These are phyloP conservation scores for Hanseniaspora hatyaiensis DNA, from an alignment of 805 yeast genomes.

Conservation along the genomic window DNA sequence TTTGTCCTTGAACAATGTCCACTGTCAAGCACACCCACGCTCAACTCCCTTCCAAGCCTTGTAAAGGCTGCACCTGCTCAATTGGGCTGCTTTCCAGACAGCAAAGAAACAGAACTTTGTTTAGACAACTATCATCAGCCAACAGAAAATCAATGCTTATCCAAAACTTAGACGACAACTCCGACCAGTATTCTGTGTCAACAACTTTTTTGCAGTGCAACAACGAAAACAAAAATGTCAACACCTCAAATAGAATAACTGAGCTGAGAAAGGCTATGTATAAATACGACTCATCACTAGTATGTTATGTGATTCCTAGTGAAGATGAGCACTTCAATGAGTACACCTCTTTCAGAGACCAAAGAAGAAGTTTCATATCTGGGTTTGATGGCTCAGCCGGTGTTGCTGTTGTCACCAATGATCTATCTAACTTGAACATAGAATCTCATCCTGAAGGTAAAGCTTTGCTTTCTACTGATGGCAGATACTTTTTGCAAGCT, in stretches of 20 bases:
- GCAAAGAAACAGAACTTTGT: conserved; percentile 45
- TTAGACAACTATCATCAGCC: conserved; percentile 29
- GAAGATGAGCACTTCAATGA: conserved; percentile 94
- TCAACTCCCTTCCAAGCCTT: conserved; percentile 36
- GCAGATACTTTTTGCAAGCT: conserved; percentile 89
- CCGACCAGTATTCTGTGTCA: conserved; percentile 32
- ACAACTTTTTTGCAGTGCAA: conserved; percentile 24
- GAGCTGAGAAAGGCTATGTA: conserved; percentile 56
- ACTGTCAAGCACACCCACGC: conserved; percentile 18
- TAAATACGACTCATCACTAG: conserved; percentile 38
- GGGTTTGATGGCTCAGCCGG: conserved; percentile 95
- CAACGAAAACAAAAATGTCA: conserved; percentile 33
- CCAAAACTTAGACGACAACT: conserved; percentile 21
- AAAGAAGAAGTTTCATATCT: conserved; percentile 67
- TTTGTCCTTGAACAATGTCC: conserved; percentile 11
- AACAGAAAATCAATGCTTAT: conserved; percentile 1
- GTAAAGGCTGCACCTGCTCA: conserved; percentile 71
- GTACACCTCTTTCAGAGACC: conserved; percentile 71
- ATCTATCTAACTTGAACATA: conserved; percentile 31
- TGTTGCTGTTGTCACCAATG: conserved; percentile 64
- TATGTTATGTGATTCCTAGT: conserved; percentile 67
- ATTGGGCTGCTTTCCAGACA: conserved; percentile 67
- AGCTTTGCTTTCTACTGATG: conserved; percentile 84
- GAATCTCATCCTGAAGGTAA: conserved; percentile 40
- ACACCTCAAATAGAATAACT: conserved; percentile 49